Conservation (phyloP, 2,329 filamentous ascomycete genomes). For the Grosmannia clavigera region DNA sequence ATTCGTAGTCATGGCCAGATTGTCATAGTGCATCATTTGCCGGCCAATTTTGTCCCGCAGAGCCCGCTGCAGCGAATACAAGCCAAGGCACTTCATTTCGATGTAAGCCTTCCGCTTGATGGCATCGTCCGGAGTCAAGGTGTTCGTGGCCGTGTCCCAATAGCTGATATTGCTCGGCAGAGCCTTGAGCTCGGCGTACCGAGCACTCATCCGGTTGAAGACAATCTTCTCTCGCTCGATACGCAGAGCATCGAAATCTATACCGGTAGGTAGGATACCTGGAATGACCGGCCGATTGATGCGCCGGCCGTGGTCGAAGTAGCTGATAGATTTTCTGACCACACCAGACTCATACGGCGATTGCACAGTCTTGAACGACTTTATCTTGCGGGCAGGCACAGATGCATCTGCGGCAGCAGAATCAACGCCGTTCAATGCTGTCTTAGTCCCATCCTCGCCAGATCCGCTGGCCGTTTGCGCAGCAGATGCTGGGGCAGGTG, state of each 20-base stretch:
- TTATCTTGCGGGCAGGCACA: constrained; percentile 25
- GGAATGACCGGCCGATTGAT: constrained; percentile 71
- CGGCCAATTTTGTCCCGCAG: constrained; percentile 78
- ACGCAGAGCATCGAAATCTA: constrained; percentile 75
- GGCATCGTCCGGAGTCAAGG: constrained; percentile 59
- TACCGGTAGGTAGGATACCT: constrained; percentile 75
- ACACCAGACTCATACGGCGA: constrained; percentile 52
- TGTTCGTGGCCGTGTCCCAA: constrained; percentile 67
- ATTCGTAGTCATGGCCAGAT: constrained; percentile 94
- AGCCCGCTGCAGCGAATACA: constrained; percentile 80
- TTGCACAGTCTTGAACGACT: constrained; percentile 60
- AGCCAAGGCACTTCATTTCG: constrained; percentile 80
- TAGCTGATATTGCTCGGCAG: constrained; percentile 76
- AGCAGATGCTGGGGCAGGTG: constrained; percentile 18
- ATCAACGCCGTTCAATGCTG: constrained; percentile 17
- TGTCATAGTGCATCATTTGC: constrained; percentile 92
- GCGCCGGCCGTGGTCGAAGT: constrained; percentile 65
- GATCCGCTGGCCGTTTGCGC: constrained; percentile 18
- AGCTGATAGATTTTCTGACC: constrained; percentile 53
- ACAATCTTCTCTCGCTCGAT: constrained; percentile 80
- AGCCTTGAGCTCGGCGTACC: constrained; percentile 72
- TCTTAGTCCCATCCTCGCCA: constrained; percentile 21
- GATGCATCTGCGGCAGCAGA: constrained; percentile 11
- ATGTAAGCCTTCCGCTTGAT: constrained; percentile 85
- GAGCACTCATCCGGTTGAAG: constrained; percentile 78